Conservation (phyloP, 768 basidiomycete genomes). For the Psilocybe cubensis region DNA sequence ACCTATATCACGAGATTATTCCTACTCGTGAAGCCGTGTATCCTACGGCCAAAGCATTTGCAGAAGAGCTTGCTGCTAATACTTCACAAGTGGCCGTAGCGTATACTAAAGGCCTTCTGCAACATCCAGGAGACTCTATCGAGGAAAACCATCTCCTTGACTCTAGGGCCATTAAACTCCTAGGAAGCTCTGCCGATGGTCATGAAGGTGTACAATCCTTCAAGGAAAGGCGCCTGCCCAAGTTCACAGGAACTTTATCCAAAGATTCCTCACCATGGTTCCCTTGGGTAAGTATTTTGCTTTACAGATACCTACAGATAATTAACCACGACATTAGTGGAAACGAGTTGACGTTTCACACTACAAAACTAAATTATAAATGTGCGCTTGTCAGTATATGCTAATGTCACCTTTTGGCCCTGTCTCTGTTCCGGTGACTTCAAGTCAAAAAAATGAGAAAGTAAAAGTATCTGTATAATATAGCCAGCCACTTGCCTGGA, state of each 20-base stretch:
- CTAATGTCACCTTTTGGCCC: too few relatives aligned
- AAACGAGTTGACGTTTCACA: conserved; percentile 34
- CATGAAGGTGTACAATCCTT: conserved; percentile 53
- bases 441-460: too few relatives aligned
- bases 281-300: conserved; percentile 51
- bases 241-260: conserved; percentile 48
- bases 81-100: conserved; percentile 55
- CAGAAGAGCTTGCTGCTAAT: conserved; percentile 52
- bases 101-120: conserved; percentile 53
- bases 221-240: conserved; percentile 46
- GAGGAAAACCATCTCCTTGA: conserved; percentile 61
- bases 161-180: conserved; percentile 47
- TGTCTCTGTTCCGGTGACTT: too few relatives aligned
- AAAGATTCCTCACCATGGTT: conserved; percentile 44
- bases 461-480: too few relatives aligned
- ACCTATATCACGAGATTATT: conserved; percentile 50
- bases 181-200: conserved; percentile 43
- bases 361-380: conserved; percentile 38
- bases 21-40: conserved; percentile 56
- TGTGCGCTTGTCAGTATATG: too few relatives aligned
- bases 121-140: conserved; percentile 49
- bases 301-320: neutral
- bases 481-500: too few relatives aligned
- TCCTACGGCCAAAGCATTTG: conserved; percentile 53
- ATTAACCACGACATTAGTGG: conserved; percentile 34